Conservation (phyloP, 306 rosid genomes). For the Sicyos baderoa region DNA sequence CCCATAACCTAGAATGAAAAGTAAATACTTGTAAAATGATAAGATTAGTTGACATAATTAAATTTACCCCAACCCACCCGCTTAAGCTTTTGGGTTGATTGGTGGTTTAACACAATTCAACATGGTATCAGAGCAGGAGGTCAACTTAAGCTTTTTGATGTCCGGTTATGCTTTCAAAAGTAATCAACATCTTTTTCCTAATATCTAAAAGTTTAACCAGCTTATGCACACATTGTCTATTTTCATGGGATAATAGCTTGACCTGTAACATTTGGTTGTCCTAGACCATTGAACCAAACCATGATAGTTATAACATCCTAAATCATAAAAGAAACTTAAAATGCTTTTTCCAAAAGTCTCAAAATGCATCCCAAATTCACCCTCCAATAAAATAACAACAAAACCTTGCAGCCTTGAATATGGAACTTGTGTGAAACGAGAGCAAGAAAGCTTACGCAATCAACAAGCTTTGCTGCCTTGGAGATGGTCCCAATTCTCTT, state of each 20-base stretch:
- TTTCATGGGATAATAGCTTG: too few relatives aligned
- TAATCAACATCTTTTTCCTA: background rate
- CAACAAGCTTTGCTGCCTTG: slow-evolving; percentile 70
- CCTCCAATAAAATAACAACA: background rate
- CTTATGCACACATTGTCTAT: too few relatives aligned
- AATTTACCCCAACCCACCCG: too few relatives aligned
- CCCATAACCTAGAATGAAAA: slow-evolving; percentile 50
- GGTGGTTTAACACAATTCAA: too few relatives aligned
- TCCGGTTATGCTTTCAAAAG: background rate
- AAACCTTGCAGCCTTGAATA: background rate
- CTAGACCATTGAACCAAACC: too few relatives aligned
- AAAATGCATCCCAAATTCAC: background rate
- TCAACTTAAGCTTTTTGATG: too few relatives aligned
- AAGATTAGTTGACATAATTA: background rate
- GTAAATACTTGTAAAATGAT: background rate
- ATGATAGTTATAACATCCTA: background rate
- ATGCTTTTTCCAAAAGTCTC: background rate
- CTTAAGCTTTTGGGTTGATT: too few relatives aligned
- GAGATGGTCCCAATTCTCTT: slow-evolving; percentile 75
- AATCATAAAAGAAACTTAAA: background rate
- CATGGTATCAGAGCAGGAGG: too few relatives aligned
- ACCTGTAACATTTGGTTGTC: too few relatives aligned
- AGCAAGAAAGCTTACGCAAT: slow-evolving; percentile 41
- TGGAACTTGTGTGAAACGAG: background rate
- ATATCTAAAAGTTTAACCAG: too few relatives aligned